Evolutionary conservation across 2,329 filamentous ascomycete species (phyloP).

Genomic region (Didymella sp.): DNA sequence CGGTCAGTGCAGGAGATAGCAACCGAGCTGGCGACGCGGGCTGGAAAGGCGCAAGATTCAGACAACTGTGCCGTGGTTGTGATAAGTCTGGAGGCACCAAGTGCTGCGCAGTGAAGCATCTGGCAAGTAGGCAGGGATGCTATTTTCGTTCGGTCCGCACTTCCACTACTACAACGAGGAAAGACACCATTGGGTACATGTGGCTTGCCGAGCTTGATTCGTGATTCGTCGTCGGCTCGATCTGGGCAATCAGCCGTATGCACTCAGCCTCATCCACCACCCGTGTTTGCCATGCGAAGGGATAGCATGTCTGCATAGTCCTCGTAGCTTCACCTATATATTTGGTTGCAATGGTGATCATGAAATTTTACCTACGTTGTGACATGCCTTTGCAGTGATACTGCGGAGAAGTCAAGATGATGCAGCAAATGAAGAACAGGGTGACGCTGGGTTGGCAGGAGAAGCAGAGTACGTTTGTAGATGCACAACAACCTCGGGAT

Average conservation of each 20-base stretch:
- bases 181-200: not conserved
- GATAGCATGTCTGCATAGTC: not conserved
- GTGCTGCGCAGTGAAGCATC: not conserved
- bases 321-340: not conserved
- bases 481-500: not conserved
- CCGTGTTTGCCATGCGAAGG: not conserved
- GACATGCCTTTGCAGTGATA: not conserved
- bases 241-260: slow-evolving; percentile 4
- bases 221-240: not conserved
- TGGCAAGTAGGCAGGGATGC: not conserved
- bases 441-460: not conserved
- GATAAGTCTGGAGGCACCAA: slow-evolving; percentile 16
- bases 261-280: slow-evolving; percentile 5
- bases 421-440: not conserved
- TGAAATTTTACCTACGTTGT: no score
- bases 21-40: slow-evolving; percentile 23
- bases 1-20: slow-evolving; percentile 28
- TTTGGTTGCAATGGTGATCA: not conserved
- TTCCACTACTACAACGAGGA: not conserved
- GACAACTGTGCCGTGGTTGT: slow-evolving; percentile 36
- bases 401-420: not conserved
- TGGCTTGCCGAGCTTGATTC: not conserved
- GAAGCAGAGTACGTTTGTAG: not conserved
- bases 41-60: slow-evolving; percentile 23
- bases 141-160: not conserved